These are phyloP conservation scores for Cryptococcus sp. DNA, from an alignment of 1,284 basidiomycete genomes.

Conservation along the genomic window DNA sequence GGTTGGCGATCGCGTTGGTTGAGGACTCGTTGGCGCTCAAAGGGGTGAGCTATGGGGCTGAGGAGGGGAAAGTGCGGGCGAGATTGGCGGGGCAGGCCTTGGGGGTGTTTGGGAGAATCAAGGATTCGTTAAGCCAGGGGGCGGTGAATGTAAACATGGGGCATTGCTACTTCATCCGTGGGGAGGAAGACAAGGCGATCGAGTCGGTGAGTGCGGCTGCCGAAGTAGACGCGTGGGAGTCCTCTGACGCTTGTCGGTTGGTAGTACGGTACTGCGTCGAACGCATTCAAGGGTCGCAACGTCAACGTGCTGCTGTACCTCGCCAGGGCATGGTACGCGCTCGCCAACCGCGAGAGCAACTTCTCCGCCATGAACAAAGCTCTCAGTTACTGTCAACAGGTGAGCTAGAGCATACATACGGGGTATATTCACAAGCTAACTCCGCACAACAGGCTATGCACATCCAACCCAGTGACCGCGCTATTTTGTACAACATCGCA, in stretches of 20 bases:
- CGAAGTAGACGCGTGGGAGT: neutral
- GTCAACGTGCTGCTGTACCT: slow-evolving; percentile 73
- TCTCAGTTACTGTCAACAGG: slow-evolving; percentile 71
- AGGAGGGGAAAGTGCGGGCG: slow-evolving; percentile 60
- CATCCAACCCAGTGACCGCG: slow-evolving; percentile 77
- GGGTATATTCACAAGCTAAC: neutral
- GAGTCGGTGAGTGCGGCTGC: slow-evolving; percentile 69
- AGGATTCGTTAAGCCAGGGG: slow-evolving; percentile 77
- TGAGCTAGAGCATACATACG: slow-evolving; percentile 43
- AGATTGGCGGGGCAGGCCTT: slow-evolving; percentile 78
- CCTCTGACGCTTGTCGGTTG: no score
- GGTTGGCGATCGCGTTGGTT: slow-evolving; percentile 83
- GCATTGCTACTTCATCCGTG: slow-evolving; percentile 83
- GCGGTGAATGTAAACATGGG: slow-evolving; percentile 93
- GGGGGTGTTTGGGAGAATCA: slow-evolving; percentile 79
- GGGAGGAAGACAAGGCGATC: slow-evolving; percentile 89
- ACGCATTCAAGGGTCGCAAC: slow-evolving; percentile 64
- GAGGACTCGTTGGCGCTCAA: slow-evolving; percentile 71
- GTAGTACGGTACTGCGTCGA: slow-evolving; percentile 85
- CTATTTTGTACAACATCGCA: slow-evolving; percentile 86
- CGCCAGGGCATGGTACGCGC: slow-evolving; percentile 85
- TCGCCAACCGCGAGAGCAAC: slow-evolving; percentile 80
- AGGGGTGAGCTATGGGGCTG: slow-evolving; percentile 38
- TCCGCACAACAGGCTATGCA: slow-evolving; percentile 63
- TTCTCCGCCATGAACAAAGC: slow-evolving; percentile 74